Base-by-base conservation (phyloP, 148 eudicot species). In the Bassia scoparia region DNA sequence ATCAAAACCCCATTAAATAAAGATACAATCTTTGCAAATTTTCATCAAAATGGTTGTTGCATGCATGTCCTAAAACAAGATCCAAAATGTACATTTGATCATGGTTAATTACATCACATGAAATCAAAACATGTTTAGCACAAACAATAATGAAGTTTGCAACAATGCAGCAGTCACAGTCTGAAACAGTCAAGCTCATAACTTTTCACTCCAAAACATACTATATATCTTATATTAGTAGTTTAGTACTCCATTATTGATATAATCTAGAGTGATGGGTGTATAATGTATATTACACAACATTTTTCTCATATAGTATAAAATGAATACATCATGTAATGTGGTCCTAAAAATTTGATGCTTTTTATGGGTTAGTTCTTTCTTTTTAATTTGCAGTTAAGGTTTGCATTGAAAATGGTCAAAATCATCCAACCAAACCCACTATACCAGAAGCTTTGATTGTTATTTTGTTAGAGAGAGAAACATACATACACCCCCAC, bases 311-410 rank as follows among this genome's bases (percentile, higher is more conserved):
- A 49, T 24, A 50, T 20, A 43, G 56, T 60, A 69, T 31, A n/a
- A n/a, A 20, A 4, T 4, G 5, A 34, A 1, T 20, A 30, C 9
- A 30, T 21, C 27, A 41, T 48, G n/a, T 30, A 44, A 50, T 9
- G 82, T 79, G 78, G 82, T 79, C 82, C 82, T 55, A 74, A 66
- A 31, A 21, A 68, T 48, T 21, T 17, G 50, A 48, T 77, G 71
- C 49, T 69, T 62, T 79, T 78, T 68, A 58, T 48, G 77, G 73
- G 67, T 0, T 35, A 53, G 26, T 70, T 55, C 30, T 74, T 54
- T 18, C 3, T 55, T 33, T 77, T 44, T 44, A 66, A 54, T 29
- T 21, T 35, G 74, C 44, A 69, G 61, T 78, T 68, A 58, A 33
- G 58, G 44, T 72, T 15, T 26, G 76, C 67, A 72, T 74, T 69